A percentile compares a stretch with the other conserved stretches of the same genome.
Conservation (phyloP, 208 protist species). For the Trypanosomatidae sp. region DNA sequence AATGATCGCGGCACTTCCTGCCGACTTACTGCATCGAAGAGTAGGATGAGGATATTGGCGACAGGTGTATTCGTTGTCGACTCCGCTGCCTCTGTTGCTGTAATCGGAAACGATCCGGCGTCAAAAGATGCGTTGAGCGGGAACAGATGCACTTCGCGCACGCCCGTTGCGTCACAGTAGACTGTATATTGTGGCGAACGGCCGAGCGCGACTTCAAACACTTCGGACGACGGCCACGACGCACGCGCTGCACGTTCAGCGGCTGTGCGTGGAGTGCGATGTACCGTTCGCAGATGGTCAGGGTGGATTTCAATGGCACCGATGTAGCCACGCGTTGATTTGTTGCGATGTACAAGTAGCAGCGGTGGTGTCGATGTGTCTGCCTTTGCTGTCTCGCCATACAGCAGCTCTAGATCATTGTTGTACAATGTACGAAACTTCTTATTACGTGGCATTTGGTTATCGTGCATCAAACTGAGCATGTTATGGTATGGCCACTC, state of each 20-base stretch:
- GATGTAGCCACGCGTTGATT: constrained; percentile 6
- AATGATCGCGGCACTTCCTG: constrained; percentile 32
- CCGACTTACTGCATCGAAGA: constrained; percentile 51
- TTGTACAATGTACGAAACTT: constrained; percentile 4
- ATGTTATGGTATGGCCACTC: constrained; percentile 31
- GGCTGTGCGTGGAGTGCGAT: constrained; percentile 4
- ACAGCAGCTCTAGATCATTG: constrained; percentile 16
- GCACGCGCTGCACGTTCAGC: constrained; percentile 9
- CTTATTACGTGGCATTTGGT: constrained; percentile 8
- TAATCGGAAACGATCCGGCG: neutral
- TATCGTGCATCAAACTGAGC: constrained; percentile 8
- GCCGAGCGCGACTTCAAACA: constrained; percentile 22
- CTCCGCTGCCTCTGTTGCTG: neutral
- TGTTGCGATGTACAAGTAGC: constrained; percentile 25
- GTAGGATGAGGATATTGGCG: constrained; percentile 28
- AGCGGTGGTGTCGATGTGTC: constrained; percentile 7
- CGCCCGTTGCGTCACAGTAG: constrained; percentile 10
- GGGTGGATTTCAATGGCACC: constrained; percentile 21
- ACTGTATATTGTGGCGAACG: constrained; percentile 28
- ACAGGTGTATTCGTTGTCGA: constrained; percentile 7
- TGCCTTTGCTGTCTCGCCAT: constrained; percentile 14
- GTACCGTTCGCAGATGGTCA: neutral
- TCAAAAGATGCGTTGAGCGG: constrained; percentile 8
- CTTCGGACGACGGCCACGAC: constrained; percentile 11
- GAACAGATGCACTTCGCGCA: constrained; percentile 42